Evolutionary conservation across 768 basidiomycete genomes (phyloP), one percentile per base, ranked within the genome.

Genomic region (Melanogaster broomeanus): DNA sequence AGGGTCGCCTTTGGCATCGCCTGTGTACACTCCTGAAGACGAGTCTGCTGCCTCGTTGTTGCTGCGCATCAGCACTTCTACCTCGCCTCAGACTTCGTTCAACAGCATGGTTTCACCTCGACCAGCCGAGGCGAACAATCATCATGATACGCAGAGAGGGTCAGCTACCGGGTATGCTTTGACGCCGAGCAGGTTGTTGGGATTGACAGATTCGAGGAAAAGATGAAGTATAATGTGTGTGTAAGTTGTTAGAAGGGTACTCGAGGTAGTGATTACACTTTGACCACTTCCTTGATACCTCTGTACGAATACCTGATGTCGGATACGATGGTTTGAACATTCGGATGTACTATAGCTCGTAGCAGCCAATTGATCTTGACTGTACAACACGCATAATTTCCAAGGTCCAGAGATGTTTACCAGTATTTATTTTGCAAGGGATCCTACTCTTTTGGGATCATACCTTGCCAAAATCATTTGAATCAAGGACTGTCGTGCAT

Each of bases 21-120:
- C 61, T 21, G 24, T 67, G 55, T 48, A 61, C 50, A 34, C 75
- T 5, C 79, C 83, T 0, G 87, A 88, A 48, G 87, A 90, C 61
- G 84, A 88, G 69, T 77, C 75, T 1, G 87, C 86, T 0, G 87
- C 86, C 15, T 81, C 86, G 4, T 70, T 88, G 52, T 65, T 88
- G 13, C 66, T 88, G 34, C 83, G 86, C 53, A 87, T 88, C 53
- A 77, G 80, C 57, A 72, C 76, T 1, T 77, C 41, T 22, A 56
- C 52, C 4, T 63, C 65, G 8, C 22, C 61, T 11, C 64, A 51
- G n/a, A 28, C 47, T 9, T 37, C 48, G 7, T 28, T 41, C 16
- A 48, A 48, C 9, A 37, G 25, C 7, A 10, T 18, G 1, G 22
- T 19, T 6, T 18, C 43, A 28, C 28, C 8, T 4, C 58, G 40